These are phyloP conservation scores for Gaeumannomyces sp. DNA, from an alignment of 2,329 filamentous ascomycete genomes.

Conservation along the genomic window DNA sequence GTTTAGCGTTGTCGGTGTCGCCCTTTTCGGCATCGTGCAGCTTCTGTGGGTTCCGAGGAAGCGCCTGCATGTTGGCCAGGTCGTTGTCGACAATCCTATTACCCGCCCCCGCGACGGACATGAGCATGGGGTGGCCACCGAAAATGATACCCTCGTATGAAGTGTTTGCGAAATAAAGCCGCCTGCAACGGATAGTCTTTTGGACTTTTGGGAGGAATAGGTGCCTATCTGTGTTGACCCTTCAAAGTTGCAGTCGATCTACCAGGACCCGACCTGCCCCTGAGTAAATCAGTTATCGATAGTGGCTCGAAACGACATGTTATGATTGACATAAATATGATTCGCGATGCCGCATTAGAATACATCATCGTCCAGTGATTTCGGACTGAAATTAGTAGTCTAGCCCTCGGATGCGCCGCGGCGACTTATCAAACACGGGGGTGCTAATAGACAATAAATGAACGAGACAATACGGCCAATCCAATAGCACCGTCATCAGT, in stretches of 20 bases:
- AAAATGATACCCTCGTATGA: not conserved
- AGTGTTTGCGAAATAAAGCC: not conserved
- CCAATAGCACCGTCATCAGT: not conserved
- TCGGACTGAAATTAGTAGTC: too few relatives aligned
- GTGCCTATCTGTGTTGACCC: not conserved
- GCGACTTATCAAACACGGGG: not conserved
- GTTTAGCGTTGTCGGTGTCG: slow-evolving; percentile 4
- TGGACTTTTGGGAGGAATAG: not conserved
- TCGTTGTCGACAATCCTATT: slow-evolving; percentile 7
- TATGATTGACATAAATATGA: not conserved
- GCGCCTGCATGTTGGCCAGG: slow-evolving; percentile 2
- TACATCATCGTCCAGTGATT: too few relatives aligned
- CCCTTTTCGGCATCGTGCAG: slow-evolving; percentile 4
- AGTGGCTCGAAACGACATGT: not conserved
- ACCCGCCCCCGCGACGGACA: not conserved
- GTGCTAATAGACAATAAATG: not conserved
- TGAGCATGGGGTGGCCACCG: not conserved
- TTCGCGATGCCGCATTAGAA: too few relatives aligned
- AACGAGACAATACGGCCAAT: not conserved
- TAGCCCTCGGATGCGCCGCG: too few relatives aligned
- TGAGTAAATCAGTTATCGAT: not conserved
- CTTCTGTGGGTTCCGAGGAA: slow-evolving; percentile 1
- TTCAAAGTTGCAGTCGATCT: not conserved
- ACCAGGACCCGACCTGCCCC: not conserved
- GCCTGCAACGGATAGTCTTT: not conserved